Base-by-base conservation (phyloP, 768 basidiomycete species). In the Lactarius vividus region DNA sequence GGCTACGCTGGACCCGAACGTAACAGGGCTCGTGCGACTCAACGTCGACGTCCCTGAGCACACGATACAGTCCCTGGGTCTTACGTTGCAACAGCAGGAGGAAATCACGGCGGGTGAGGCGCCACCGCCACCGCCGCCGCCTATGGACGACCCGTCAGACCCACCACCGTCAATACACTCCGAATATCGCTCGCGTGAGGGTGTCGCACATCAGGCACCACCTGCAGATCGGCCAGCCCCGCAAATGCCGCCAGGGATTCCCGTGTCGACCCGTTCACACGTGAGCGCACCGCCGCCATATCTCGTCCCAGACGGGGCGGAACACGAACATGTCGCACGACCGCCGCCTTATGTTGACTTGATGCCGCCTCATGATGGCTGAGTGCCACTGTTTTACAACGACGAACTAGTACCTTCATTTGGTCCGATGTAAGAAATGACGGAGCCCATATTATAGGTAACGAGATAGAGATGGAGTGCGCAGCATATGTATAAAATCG, bases 131-230 rank as follows among this genome's bases (percentile, higher is more conserved):
- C 92, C 92, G 5, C 91, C 91, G 0, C 88, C 88, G 20, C 86
- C 88, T 39, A 83, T 93, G 79, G 92, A 94, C 71, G 92, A 94
- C 75, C 92, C 92, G 26, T 88, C 87, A 2, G 92, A 94, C 74
- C 92, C 92, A 26, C 92, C 92, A 5, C 92, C 92, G 15, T 91
- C 89, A 7, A 94, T 94, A 71, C 90, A 94, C 75, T 92, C 89
- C 10, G 88, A 86, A 57, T 92, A 88, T 72, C 81, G 81, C 71
- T 77, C 78, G 8, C 70, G 72, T 4, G 73, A 73, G 26, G 73
- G 77, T 64, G 66, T 68, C 59, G 15, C 75, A 60, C 57, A 70
- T 68, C 65, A 72, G 60, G 31, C 23, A 7, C 54, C 73, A 16
- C 55, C 75, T 15, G 29, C 44, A 4, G 57, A 64, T 1, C 40